Percentiles rank a stretch among this genome's conserved stretches.
Conservation (phyloP, 75 land plant species). For the Selaginella moellendorffii region DNA sequence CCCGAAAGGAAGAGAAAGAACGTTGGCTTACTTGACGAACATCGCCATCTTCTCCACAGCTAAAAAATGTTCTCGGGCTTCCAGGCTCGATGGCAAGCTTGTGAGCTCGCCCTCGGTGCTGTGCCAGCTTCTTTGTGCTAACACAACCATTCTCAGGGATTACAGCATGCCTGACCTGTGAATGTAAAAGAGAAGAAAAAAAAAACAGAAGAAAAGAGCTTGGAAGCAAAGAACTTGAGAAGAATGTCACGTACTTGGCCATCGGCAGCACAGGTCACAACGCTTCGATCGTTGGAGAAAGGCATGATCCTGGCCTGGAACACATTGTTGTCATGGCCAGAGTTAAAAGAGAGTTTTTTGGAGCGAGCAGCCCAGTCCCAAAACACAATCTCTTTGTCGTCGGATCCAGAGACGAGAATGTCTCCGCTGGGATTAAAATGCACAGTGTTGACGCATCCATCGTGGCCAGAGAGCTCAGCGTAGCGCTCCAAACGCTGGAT, state of each 20-base stretch:
- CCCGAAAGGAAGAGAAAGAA: too few species aligned
- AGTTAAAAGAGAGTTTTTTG: conserved; percentile 38
- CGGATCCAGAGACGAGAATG: conserved; percentile 63
- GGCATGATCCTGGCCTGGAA: conserved; percentile 85
- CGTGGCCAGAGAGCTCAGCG: conserved; percentile 34
- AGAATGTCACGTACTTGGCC: conserved; percentile 86
- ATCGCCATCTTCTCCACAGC: conserved; percentile 83
- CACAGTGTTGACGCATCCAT: conserved; percentile 65
- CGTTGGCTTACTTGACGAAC: conserved; percentile 62
- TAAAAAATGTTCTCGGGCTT: conserved; percentile 59
- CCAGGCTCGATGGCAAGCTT: conserved; percentile 86
- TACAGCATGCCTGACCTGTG: conserved; percentile 33
- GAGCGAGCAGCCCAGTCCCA: conserved; percentile 62
- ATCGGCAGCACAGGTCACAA: conserved; percentile 86
- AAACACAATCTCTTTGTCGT: conserved; percentile 46
- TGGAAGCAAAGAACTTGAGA: too few species aligned
- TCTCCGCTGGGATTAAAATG: conserved; percentile 50
- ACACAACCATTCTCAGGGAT: conserved; percentile 43
- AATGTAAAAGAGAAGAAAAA: not conserved
- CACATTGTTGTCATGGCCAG: conserved; percentile 65
- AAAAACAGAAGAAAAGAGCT: too few species aligned
- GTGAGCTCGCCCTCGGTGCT: conserved; percentile 59
- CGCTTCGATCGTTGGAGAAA: conserved; percentile 38
- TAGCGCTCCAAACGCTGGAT: conserved; percentile 36
- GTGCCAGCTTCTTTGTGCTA: conserved; percentile 34